Base-by-base conservation (phyloP, 108 stramenopile species). In the Nannochloropsis salina region DNA sequence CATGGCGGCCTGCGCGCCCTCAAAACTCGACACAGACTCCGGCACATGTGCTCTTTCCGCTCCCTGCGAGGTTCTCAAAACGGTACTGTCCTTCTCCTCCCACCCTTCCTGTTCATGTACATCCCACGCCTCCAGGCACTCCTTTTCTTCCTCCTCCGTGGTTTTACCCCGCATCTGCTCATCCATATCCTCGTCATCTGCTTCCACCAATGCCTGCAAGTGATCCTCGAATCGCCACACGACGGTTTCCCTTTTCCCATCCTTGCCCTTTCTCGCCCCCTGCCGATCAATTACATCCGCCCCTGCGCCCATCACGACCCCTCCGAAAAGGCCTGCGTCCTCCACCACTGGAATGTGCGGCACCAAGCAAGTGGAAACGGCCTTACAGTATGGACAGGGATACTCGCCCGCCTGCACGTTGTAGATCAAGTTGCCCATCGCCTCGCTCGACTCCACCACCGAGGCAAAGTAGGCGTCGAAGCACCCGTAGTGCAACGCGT, bases 401-500 rank as follows among this genome's bases (percentile, higher is more conserved):
- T 85, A 89, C 87, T 89, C 87, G 18, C 89, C 89, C 42, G 5
- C 6, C 43, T 85, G 80, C 6, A 82, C 43, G 43, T 89, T 84
- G 4, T 80, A n/a, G 2, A 82, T 42, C 47, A 83, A 42, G 43
- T 61, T 51, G 84, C 80, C 80, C 80, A 81, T 31, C 80, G 18
- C 21, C 21, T 81, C 80, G 21, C 80, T 81, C 21, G 21, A 31
- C 21, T 84, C 31, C 51, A 84, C 51, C 18, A 89, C 80, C n/a
- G 84, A 86, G 74, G n/a, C 79, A 83, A 45, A 85, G 89, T 85
- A 89, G 44, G 43, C 18, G 11, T 85, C 87, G 42, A 89, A 87
- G 84, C 89, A 89, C 15, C 44, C 18, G 45, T 83, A 87, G 85
- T 89, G 89, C 44, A 89, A 80, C 80, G 89, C 87, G 43, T 89